Percentiles rank a stretch among this genome's conserved stretches.
Conservation (phyloP, 495 filamentous ascomycete genomes). For the Letharia lupina region DNA sequence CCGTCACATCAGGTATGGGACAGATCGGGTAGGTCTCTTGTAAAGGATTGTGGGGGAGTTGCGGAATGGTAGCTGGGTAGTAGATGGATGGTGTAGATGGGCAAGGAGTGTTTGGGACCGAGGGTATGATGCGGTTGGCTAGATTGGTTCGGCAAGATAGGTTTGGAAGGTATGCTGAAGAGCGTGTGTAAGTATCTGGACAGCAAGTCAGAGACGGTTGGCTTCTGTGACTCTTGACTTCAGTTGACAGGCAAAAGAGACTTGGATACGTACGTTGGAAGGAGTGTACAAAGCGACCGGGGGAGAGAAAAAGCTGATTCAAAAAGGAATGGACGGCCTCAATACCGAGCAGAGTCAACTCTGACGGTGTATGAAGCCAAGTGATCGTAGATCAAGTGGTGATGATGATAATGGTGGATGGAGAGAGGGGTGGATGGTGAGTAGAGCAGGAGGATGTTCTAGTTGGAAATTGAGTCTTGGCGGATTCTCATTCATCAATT, state of each 20-base stretch:
- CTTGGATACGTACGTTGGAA: conserved; percentile 10
- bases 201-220: neutral
- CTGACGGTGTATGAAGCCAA: conserved; percentile 24
- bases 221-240: neutral
- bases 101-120: neutral
- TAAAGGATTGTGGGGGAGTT: neutral
- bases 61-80: neutral
- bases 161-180: neutral
- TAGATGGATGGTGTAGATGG: neutral
- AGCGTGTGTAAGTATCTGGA: neutral
- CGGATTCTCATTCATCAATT: neutral
- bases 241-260: neutral
- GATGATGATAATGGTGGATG: conserved; percentile 7
- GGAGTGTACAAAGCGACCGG: conserved; percentile 21
- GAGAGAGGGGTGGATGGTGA: neutral
- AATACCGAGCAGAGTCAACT: conserved; percentile 22
- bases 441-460: neutral
- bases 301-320: conserved; percentile 6
- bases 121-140: neutral
- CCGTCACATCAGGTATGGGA: neutral
- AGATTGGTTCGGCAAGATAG: neutral
- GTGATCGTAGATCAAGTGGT: conserved; percentile 8
- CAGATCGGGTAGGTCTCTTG: neutral
- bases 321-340: conserved; percentile 29
- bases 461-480: neutral